Base-by-base conservation (phyloP, 768 basidiomycete species). In the Panellus pusillus region DNA sequence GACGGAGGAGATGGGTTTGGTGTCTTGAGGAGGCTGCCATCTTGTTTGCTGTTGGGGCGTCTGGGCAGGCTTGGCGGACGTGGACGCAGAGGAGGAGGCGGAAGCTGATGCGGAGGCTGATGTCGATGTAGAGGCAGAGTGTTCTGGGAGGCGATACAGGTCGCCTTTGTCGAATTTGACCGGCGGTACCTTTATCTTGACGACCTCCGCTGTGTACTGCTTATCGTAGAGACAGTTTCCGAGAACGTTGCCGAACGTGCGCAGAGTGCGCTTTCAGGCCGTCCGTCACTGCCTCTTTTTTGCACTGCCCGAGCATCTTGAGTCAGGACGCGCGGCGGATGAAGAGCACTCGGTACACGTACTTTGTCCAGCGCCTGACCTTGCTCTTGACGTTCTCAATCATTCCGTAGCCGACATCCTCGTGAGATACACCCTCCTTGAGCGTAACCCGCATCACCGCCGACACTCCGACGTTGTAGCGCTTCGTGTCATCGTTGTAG, bases 161-260 rank as follows among this genome's bases (percentile, higher is more conserved):
- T 82, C 77, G n/a, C 66, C 73, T 55, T 79, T 76, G 61, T 91
- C 82, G 53, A 93, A 81, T 66, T 87, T 91, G 11, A 76, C 74
- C 87, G 84, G 83, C 28, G 81, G 80, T 0, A 91, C 84, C 67
- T 92, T 96, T 60, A 98, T 87, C 72, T 95, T 96, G 37, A 81
- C 73, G 9, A 99, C 77, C 65, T 95, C 89, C 44, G 87, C 80
- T 0, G 90, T 80, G 68, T 93, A 98, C 6, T 79, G 69, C 72
- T 96, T 97, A 73, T 98, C 97, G 64, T 98, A 98, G n/a, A 98
- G 71, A 70, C 97, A 99, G 63, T 97, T 96, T 1, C 97, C 97
- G 14, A 98, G 77, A 2, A 98, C 74, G 66, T 95, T 97, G 37
- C 97, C 97, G 66, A 98, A 99, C 59, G 85, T 92, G 20, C 93